Evolutionary conservation across 768 basidiomycete species (phyloP).

Genomic region (Kwoniella newhampshirensis): DNA sequence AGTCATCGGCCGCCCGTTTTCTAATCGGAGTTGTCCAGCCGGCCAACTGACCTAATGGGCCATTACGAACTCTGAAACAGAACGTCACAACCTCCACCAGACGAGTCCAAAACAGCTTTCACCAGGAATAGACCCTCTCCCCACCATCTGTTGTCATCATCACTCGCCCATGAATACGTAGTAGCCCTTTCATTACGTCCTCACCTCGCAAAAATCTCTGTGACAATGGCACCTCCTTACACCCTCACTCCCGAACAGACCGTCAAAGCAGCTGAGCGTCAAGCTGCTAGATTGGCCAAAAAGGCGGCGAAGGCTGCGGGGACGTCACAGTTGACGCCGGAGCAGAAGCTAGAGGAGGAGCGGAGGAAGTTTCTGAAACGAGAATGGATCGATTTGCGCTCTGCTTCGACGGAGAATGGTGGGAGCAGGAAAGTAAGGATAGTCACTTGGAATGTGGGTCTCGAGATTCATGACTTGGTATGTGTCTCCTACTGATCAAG

Average conservation of each 20-base stretch:
- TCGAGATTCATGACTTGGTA: too few species aligned
- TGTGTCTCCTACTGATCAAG: slow-evolving; percentile 9
- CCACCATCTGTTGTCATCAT: too few species aligned
- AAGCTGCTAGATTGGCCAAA: slow-evolving; percentile 45
- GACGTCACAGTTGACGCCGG: slow-evolving; percentile 3
- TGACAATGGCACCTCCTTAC: slow-evolving; percentile 13
- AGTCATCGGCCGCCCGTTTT: neutral
- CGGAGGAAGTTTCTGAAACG: slow-evolving; percentile 34
- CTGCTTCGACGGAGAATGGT: neutral
- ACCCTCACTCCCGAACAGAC: slow-evolving; percentile 39
- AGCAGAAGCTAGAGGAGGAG: slow-evolving; percentile 22
- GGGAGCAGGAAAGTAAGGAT: slow-evolving; percentile 24
- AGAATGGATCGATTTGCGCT: slow-evolving; percentile 32
- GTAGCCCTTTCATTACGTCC: too few species aligned
- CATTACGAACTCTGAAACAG: too few species aligned
- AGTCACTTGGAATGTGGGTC: slow-evolving; percentile 50
- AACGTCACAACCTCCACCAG: too few species aligned
- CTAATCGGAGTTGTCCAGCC: neutral
- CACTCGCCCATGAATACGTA: too few species aligned
- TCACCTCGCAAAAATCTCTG: too few species aligned
- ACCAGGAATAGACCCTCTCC: too few species aligned
- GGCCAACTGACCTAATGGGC: too few species aligned
- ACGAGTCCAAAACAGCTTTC: too few species aligned
- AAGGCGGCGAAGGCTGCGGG: slow-evolving; percentile 27
- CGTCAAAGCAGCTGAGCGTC: slow-evolving; percentile 31